Conservation (phyloP, 2,329 filamentous ascomycete species). For the Calycina marina region DNA sequence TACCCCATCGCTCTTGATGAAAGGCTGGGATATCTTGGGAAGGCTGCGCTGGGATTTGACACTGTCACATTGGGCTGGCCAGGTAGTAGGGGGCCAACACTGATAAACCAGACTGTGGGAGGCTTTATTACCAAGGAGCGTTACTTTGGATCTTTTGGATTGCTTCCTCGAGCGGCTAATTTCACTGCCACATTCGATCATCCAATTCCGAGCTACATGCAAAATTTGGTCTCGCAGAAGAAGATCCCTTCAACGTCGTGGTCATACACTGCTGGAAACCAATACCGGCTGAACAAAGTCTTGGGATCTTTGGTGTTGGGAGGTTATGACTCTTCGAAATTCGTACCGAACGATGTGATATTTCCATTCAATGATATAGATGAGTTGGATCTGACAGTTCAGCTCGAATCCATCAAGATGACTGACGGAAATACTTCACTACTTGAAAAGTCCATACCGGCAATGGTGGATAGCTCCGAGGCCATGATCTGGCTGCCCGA, state of each 20-base stretch:
- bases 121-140: constrained; percentile 1
- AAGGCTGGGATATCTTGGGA: constrained; percentile 23
- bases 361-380: constrained; percentile 25
- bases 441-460: constrained; percentile 15
- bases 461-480: constrained; percentile 24
- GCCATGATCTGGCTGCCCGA: constrained; percentile 26
- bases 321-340: constrained; percentile 26
- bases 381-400: constrained; percentile 25
- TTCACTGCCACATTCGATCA: constrained; percentile 22
- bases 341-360: constrained; percentile 22
- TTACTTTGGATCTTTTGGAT: constrained; percentile 21
- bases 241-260: constrained; percentile 11
- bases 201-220: constrained; percentile 23
- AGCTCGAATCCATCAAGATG: constrained; percentile 22
- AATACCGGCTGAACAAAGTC: constrained; percentile 25
- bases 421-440: constrained; percentile 6
- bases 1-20: constrained; percentile 22
- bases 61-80: constrained; percentile 6
- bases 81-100: constrained; percentile 9
- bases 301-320: constrained; percentile 25
- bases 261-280: constrained; percentile 28
- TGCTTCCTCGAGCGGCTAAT: constrained; percentile 24
- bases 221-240: constrained; percentile 9
- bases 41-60: constrained; percentile 8
- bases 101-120: constrained; percentile 7